Conservation (phyloP, 2,329 filamentous ascomycete genomes). For the Colletotrichum sp. region DNA sequence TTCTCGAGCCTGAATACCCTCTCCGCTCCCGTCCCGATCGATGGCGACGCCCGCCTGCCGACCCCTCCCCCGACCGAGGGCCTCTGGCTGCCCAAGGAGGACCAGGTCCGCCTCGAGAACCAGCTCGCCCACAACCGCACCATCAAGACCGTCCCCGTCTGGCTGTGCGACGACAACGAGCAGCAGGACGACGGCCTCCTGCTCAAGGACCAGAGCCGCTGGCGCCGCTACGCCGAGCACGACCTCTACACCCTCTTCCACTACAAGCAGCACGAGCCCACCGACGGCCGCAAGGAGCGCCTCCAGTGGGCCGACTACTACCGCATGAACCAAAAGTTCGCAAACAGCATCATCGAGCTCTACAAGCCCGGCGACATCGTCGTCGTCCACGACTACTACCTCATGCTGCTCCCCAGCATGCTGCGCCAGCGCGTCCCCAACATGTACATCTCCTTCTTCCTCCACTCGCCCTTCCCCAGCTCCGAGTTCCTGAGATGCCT, state of each 20-base stretch:
- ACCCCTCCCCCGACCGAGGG: constrained; percentile 70
- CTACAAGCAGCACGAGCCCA: constrained; percentile 93
- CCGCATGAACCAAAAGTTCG: constrained; percentile 90
- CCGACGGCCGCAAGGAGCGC: constrained; percentile 81
- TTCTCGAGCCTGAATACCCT: constrained; percentile 71
- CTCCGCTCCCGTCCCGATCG: constrained; percentile 79
- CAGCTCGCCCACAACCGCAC: constrained; percentile 75
- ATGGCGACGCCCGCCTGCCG: constrained; percentile 60
- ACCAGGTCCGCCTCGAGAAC: constrained; percentile 75
- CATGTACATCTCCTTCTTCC: constrained; percentile 93
- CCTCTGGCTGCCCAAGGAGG: constrained; percentile 71
- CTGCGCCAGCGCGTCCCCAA: constrained; percentile 84
- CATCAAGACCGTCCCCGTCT: constrained; percentile 85
- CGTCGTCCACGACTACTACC: constrained; percentile 92
- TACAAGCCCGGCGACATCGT: constrained; percentile 95
- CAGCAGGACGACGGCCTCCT: constrained; percentile 69
- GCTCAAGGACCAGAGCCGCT: constrained; percentile 82
- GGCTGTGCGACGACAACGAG: constrained; percentile 82
- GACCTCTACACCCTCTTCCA: constrained; percentile 93
- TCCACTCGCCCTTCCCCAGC: constrained; percentile 94
- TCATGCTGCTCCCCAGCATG: constrained; percentile 88
- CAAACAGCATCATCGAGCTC: constrained; percentile 83
- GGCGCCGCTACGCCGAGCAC: constrained; percentile 90
- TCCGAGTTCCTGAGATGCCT: constrained; percentile 94
- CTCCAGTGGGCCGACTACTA: constrained; percentile 92